Base-by-base conservation (phyloP, 345 rosid species). In the Euphorbia peplus region DNA sequence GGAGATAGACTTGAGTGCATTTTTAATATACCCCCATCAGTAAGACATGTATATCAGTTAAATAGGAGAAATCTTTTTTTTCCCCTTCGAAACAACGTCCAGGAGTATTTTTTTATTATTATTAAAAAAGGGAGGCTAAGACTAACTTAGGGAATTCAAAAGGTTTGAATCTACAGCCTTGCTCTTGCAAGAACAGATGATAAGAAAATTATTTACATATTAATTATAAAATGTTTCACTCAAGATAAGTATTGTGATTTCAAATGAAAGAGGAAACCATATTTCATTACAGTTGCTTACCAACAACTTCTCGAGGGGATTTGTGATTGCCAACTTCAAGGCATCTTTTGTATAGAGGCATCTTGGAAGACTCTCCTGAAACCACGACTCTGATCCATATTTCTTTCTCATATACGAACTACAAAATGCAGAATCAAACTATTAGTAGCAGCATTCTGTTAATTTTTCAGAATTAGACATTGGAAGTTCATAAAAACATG, bases 281-380 rank as follows among this genome's bases (percentile, higher is more conserved):
- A 7, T 32, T 32, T 22, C 4, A 24, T 46, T 19, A 61, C 18
- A 50, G 30, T 62, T 51, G 71, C 89, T 84, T 74, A 91, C 98
- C 96, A 93, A 70, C 54, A 73, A 73, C 1, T 56, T 65, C 73
- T 82, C 87, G 44, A 93, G 88, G 21, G 82, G 72, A 72, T 75
- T 72, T 64, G 81, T 70, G 44, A 87, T 65, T n/a, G 86, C 75
- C 73, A 68, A 76, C 78, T 88, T 91, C 46, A 93, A 81, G 62
- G 89, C 91, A 71, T 89, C 95, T 86, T 93, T 93, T 8, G 72
- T 84, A 72, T 86, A 87, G 53, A 74, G 54, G 25, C 73, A 64
- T 46, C 82, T 83, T 14, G 78, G 70, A 64, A 73, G 54, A 24
- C 70, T 73, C 52, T 78, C 75, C 70, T 81, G 81, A 73, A 87